These are phyloP conservation scores for Rhynchospora tenuis DNA, from an alignment of 176 grass and related monocot genomes.

Conservation along the genomic window DNA sequence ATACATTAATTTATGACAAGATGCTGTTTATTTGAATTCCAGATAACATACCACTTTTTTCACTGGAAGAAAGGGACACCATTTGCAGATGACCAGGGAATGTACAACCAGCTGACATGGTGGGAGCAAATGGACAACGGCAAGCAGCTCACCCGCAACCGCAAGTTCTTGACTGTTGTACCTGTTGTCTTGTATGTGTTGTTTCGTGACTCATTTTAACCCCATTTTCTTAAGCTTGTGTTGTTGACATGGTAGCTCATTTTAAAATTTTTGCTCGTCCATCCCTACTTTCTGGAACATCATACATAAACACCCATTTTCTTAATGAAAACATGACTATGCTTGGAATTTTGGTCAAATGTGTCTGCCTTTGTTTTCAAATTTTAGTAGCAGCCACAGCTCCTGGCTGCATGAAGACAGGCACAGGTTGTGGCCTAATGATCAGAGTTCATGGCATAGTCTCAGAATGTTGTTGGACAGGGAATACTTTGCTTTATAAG, in stretches of 20 bases:
- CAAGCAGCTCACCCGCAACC: conserved; percentile 87
- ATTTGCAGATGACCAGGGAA: conserved; percentile 87
- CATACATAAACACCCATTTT: not conserved
- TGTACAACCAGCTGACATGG: conserved; percentile 81
- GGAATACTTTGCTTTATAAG: not conserved
- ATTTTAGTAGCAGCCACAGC: not conserved
- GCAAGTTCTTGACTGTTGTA: conserved; percentile 77
- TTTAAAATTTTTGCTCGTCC: not conserved
- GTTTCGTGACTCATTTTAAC: not conserved
- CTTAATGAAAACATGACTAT: not conserved
- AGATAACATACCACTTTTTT: conserved; percentile 94
- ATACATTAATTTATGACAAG: not conserved
- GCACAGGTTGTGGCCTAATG: not conserved
- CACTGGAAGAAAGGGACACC: conserved; percentile 95
- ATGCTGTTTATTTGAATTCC: conserved; percentile 25
- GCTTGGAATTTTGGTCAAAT: not conserved
- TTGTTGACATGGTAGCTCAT: not conserved
- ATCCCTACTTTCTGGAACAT: not conserved
- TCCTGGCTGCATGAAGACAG: not conserved
- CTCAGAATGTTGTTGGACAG: not conserved
- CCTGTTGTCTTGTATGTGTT: conserved; percentile 65
- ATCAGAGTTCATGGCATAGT: not conserved
- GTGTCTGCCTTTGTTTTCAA: not conserved
- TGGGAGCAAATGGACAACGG: conserved; percentile 96
- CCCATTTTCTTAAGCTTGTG: not conserved